Conservation (phyloP, 2,329 filamentous ascomycete genomes). For the Nakataea oryzae region DNA sequence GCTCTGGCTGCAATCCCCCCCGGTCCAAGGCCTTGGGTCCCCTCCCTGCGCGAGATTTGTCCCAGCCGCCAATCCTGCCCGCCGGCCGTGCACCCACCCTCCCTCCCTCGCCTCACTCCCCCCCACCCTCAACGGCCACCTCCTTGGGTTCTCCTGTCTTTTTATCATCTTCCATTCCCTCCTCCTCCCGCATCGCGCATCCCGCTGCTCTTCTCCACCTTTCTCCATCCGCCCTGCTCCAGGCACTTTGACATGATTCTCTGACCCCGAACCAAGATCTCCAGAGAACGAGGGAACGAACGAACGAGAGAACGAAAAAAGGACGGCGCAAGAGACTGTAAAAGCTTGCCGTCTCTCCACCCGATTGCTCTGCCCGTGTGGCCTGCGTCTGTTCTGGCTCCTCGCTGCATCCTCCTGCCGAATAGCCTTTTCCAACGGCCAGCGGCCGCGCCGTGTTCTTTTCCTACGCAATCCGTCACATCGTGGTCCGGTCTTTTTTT, state of each 20-base stretch:
- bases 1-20: no score
- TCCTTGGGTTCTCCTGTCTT: neutral
- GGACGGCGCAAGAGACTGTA: neutral
- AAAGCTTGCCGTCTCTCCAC: neutral
- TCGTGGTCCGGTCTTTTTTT: neutral
- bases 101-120: no score
- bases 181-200: neutral
- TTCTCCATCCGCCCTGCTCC: neutral
- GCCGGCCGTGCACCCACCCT: neutral
- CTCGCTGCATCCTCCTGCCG: no score
- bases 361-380: neutral
- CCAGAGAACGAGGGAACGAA: no score
- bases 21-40: neutral
- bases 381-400: no score
- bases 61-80: no score
- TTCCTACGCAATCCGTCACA: neutral
- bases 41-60: neutral
- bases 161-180: neutral
- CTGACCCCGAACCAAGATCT: no score
- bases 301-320: no score
- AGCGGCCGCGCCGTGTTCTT: no score
- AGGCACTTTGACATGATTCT: no score
- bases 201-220: neutral
- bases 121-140: no score
- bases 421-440: no score